Evolutionary conservation across 345 rosid species (phyloP), one percentile per base, ranked within the genome.

Genomic region (Laguncularia racemosa): DNA sequence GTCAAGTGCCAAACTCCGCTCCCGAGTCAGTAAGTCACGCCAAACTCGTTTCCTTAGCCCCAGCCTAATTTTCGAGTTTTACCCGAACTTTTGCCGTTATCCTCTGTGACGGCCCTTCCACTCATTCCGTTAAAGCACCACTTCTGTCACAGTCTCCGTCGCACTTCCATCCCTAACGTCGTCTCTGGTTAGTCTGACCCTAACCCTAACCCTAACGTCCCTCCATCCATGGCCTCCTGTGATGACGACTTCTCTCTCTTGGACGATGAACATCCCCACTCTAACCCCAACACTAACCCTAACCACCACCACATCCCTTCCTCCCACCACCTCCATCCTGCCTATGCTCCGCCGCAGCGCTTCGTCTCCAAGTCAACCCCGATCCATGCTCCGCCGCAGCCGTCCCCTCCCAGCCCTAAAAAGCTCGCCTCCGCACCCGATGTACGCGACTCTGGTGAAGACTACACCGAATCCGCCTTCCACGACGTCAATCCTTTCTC

Each of bases 221-320:
- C 40, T 56, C 64, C 50, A 14, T 14, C 63, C 58, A 85, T 86
- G 96, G 87, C 95, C 48, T 89, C 95, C 68, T 89, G 89, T 82
- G 91, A 84, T 80, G 96, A 83, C 76, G 97, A 89, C 71, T 84
- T 86, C 83, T 58, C 91, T 60, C 80, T 84, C 58, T 71, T 82
- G 57, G 81, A 79, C 61, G 88, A 85, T 59, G 86, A 83, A 66
- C 79, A 76, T 79, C 79, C 65, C 62, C 75, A 68, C 60, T 66
- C 64, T 50, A 53, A 51, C 55, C 48, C 50, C 17, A 61, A 48
- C 79, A 64, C 50, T 53, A 60, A 58, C 56, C 65, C 63, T 57
- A 69, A 59, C 50, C 79, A 71, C 62, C 72, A 63, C 43, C 81
- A 49, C 52, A 49, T 56, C 43, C 28, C 46, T 50, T 14, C 69